Evolutionary conservation across 2,329 filamentous ascomycete genomes (phyloP), one percentile per base, ranked within the genome.

Genomic region (Ceratocystis colombiana): DNA sequence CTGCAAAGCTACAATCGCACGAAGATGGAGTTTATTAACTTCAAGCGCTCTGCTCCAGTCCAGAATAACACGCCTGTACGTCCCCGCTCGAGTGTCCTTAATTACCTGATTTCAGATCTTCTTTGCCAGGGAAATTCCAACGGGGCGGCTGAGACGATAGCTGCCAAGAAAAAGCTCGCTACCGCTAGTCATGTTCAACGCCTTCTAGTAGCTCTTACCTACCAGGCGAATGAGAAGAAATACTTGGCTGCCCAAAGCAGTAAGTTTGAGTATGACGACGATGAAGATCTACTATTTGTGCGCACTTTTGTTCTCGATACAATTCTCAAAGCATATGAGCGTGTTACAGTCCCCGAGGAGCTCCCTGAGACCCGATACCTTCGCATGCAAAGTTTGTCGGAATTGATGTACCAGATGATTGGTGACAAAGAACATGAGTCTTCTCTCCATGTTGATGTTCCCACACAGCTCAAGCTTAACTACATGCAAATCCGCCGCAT

Each of bases 11-110:
- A 97, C 77, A 96, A 91, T 71, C 86, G 91, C 65, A 90, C 91
- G 7, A 99, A 99, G 80, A 85, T 99, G 55, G 95, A 99, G 74
- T 97, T 99, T 74, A 96, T 99, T 79, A 97, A 96, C 75, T 99
- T 96, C 78, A 97, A 95, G 70, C 87, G 93, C 68, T 96, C 92
- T 73, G 89, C 91, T 65, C 90, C 93, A 61, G 82, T 90, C 57
- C 87, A 90, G 71, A 87, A 87, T 10, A 86, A 85, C 65, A 97
- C 94, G 1, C 94, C 94, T 4, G 92, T 95, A 17, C 97, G 97
- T 75, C 94, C 94, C 66, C 86, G 94, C 50, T 92, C 93, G 10
- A 91, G 89, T 69, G 88, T 97, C 55, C 79, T 99, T 69, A 96
- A 97, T 74, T 99, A 99, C 72, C 81, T 99, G 45, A 84, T 99